A percentile compares a stretch with the other conserved stretches of the same genome.
These are phyloP conservation scores for Wickerhamomyces tratensis DNA, from an alignment of 805 yeast genomes.

Conservation along the genomic window DNA sequence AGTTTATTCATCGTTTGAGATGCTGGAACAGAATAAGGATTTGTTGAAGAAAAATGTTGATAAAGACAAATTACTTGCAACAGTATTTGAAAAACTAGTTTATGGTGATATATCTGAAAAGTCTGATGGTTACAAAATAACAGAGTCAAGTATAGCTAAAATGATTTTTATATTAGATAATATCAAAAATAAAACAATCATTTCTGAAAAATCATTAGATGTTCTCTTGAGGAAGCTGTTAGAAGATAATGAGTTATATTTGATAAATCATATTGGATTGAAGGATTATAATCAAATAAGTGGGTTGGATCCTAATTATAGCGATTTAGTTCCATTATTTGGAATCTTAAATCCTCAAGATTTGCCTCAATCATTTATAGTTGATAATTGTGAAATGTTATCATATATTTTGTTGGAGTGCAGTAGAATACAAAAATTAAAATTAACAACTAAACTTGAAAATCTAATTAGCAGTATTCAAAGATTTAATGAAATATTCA, in stretches of 20 bases:
- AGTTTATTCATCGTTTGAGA: conserved; percentile 38
- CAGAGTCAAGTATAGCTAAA: conserved; percentile 13
- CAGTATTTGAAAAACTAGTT: conserved; percentile 27
- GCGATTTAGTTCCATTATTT: conserved; percentile 1
- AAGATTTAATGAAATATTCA: too few relatives aligned
- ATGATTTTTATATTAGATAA: conserved; percentile 15
- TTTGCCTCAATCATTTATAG: not conserved
- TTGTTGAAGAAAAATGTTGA: conserved; percentile 1
- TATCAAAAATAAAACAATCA: conserved; percentile 8
- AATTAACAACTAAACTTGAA: conserved; percentile 14
- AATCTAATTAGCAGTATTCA: conserved; percentile 6
- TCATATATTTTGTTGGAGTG: conserved; percentile 17
- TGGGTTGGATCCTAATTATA: conserved; percentile 1
- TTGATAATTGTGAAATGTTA: not conserved
- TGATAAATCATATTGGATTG: conserved; percentile 8
- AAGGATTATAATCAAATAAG: conserved; percentile 3
- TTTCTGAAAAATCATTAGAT: conserved; percentile 11
- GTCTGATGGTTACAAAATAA: conserved; percentile 21
- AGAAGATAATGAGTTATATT: conserved; percentile 1
- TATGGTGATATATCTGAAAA: conserved; percentile 27
- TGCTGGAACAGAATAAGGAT: conserved; percentile 24
- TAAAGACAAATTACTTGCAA: conserved; percentile 16
- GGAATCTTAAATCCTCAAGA: not conserved
- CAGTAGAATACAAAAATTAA: conserved; percentile 20
- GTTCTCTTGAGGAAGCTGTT: not conserved